Conservation (phyloP, 148 eudicot genomes). For the Diospyros lotus region DNA sequence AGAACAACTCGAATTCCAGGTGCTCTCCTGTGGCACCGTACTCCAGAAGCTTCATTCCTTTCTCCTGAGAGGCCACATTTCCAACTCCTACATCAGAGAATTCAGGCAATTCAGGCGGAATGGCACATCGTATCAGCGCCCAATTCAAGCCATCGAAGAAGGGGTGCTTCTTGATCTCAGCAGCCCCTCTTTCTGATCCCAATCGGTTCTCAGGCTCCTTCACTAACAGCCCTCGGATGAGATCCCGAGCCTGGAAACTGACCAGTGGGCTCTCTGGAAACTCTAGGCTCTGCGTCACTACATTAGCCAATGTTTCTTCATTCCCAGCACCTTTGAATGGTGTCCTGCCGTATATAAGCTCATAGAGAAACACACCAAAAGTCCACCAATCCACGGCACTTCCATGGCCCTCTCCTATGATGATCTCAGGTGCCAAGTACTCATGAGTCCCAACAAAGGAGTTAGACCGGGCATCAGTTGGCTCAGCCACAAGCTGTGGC, state of each 20-base stretch:
- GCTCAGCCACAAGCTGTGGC: constrained; percentile 87
- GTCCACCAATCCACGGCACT: constrained; percentile 99
- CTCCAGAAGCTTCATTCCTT: constrained; percentile 41
- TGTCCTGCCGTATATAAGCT: constrained; percentile 81
- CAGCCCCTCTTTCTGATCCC: constrained; percentile 82
- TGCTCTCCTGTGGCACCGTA: constrained; percentile 50
- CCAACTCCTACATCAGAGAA: constrained; percentile 25
- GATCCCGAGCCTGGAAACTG: constrained; percentile 78
- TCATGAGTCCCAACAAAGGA: constrained; percentile 96
- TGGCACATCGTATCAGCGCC: constrained; percentile 86
- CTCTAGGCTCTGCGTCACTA: constrained; percentile 56
- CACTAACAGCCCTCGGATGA: constrained; percentile 58
- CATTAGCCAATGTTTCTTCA: constrained; percentile 82
- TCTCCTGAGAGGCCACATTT: constrained; percentile 26
- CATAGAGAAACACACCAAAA: constrained; percentile 73
- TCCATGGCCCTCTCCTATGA: constrained; percentile 92
- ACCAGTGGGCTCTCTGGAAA: constrained; percentile 84
- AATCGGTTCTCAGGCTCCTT: constrained; percentile 80
- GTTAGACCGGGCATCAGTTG: constrained; percentile 82
- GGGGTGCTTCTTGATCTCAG: constrained; percentile 86
- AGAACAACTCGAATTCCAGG: constrained; percentile 75
- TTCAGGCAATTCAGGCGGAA: constrained; percentile 79
- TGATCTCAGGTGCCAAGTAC: constrained; percentile 86
- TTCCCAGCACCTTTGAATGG: constrained; percentile 83
- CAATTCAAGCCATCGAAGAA: constrained; percentile 88